phyloP scores from a whole-genome alignment of 805 yeast species.

The Kuraishia hungarica region DNA sequence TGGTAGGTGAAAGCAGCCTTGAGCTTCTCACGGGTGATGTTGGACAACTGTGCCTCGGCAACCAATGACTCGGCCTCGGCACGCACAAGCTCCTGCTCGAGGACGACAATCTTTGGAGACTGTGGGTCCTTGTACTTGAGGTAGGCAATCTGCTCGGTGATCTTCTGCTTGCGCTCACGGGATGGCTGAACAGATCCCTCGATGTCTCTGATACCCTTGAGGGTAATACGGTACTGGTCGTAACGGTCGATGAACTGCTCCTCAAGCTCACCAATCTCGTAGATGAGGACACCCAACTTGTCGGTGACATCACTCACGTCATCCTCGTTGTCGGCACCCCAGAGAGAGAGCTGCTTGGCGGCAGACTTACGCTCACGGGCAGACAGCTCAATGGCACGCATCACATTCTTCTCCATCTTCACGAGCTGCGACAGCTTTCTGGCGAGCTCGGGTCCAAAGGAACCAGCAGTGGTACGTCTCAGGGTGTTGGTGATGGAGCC shows the following conservation, averaged over 20 bases:
- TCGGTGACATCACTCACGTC: conserved; percentile 83
- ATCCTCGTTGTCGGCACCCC: conserved; percentile 87
- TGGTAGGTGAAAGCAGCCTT: conserved; percentile 79
- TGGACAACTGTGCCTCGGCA: conserved; percentile 86
- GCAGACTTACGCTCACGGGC: conserved; percentile 75
- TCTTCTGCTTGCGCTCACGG: conserved; percentile 77
- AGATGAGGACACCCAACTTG: conserved; percentile 74
- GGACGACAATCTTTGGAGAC: conserved; percentile 69
- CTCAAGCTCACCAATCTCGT: conserved; percentile 80
- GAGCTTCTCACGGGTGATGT: conserved; percentile 80
- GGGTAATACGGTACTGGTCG: conserved; percentile 78
- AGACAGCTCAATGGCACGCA: conserved; percentile 70
- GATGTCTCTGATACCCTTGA: conserved; percentile 75
- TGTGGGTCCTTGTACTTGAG: conserved; percentile 81
- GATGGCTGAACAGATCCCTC: conserved; percentile 86
- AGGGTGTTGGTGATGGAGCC: conserved; percentile 59
- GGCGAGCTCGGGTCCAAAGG: conserved; percentile 73
- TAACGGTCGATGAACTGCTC: conserved; percentile 81
- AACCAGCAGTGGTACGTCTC: conserved; percentile 75
- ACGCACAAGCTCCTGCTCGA: conserved; percentile 85
- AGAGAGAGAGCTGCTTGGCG: conserved; percentile 71
- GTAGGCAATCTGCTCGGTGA: conserved; percentile 78
- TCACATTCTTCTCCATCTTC: conserved; percentile 74
- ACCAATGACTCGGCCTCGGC: conserved; percentile 89
- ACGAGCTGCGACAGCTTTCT: conserved; percentile 67